A percentile compares a stretch with the other conserved stretches of the same genome.
Conservation (phyloP, 108 stramenopile genomes). For the Cyclotella baltica region DNA sequence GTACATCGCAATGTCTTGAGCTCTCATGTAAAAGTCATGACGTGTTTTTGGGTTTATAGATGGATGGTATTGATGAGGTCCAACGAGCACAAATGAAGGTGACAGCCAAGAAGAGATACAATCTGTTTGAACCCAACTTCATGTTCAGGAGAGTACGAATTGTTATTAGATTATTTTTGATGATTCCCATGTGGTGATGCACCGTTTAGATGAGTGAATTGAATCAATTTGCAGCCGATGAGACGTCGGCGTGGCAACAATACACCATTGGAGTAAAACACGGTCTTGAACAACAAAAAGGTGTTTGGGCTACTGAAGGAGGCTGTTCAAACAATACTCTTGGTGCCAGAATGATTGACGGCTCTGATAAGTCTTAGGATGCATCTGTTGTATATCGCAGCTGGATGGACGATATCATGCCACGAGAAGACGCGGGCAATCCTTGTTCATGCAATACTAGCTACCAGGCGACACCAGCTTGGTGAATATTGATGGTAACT, state of each 20-base stretch:
- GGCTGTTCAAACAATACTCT: constrained; percentile 60
- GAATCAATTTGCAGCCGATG: constrained; percentile 64
- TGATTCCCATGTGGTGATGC: no score
- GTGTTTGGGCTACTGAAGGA: constrained; percentile 71
- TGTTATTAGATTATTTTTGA: no score
- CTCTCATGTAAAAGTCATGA: no score
- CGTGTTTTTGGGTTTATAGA: no score
- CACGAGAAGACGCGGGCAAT: constrained; percentile 52
- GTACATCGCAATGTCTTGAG: no score
- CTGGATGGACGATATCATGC: constrained; percentile 76
- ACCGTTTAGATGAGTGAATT: constrained; percentile 68
- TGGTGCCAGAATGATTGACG: constrained; percentile 46
- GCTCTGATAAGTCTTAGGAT: constrained; percentile 58
- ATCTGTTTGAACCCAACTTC: no score
- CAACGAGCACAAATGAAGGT: no score
- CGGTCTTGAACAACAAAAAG: constrained; percentile 5
- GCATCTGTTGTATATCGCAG: constrained; percentile 78
- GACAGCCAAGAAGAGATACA: no score
- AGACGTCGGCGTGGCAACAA: constrained; percentile 64
- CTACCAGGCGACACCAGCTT: constrained; percentile 77
- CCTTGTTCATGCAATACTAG: constrained; percentile 70
- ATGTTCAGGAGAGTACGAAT: no score
- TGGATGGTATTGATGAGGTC: no score
- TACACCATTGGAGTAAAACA: constrained; percentile 29
- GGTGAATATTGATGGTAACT: constrained; percentile 27